Evolutionary conservation across 2,329 filamentous ascomycete species (phyloP).

Genomic region (Aspergillus alliaceus): DNA sequence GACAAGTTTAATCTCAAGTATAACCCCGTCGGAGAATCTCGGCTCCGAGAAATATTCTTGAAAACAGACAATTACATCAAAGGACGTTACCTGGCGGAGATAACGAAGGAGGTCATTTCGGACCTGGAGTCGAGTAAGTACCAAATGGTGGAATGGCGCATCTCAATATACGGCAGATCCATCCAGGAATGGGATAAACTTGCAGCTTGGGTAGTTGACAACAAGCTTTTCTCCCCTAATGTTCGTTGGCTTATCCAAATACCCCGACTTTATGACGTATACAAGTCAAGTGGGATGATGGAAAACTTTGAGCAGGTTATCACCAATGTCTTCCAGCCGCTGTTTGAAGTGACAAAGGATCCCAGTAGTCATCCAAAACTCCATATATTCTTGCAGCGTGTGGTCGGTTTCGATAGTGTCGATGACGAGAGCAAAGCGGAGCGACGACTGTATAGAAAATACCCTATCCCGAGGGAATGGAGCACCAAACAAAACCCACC

Average conservation of each 20-base stretch:
- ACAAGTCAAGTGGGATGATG: slow-evolving; percentile 86
- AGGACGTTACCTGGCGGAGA: slow-evolving; percentile 92
- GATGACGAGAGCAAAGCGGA: slow-evolving; percentile 98
- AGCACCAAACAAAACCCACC: slow-evolving; percentile 91
- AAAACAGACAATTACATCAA: slow-evolving; percentile 99
- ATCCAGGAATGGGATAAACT: slow-evolving; percentile 97
- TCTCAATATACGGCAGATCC: slow-evolving; percentile 91
- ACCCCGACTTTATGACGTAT: slow-evolving; percentile 91
- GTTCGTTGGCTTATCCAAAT: slow-evolving; percentile 97
- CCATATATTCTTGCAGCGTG: slow-evolving; percentile 89
- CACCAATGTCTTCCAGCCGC: slow-evolving; percentile 84
- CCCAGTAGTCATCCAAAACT: slow-evolving; percentile 86
- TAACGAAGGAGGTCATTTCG: slow-evolving; percentile 95
- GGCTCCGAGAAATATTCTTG: slow-evolving; percentile 93
- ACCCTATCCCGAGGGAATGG: slow-evolving; percentile 87
- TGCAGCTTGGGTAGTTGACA: slow-evolving; percentile 94
- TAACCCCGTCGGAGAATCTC: slow-evolving; percentile 93
- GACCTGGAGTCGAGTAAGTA: slow-evolving; percentile 99
- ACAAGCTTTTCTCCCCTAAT: slow-evolving; percentile 97
- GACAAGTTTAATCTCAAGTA: slow-evolving; percentile 99
- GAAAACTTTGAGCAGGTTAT: slow-evolving; percentile 87
- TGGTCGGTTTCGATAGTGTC: slow-evolving; percentile 96
- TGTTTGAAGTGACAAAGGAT: slow-evolving; percentile 91
- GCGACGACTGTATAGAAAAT: slow-evolving; percentile 91
- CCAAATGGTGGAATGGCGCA: slow-evolving; percentile 99